These are phyloP conservation scores for Meyerozyma athensensis DNA, from an alignment of 1,139 yeast genomes.

Conservation along the genomic window DNA sequence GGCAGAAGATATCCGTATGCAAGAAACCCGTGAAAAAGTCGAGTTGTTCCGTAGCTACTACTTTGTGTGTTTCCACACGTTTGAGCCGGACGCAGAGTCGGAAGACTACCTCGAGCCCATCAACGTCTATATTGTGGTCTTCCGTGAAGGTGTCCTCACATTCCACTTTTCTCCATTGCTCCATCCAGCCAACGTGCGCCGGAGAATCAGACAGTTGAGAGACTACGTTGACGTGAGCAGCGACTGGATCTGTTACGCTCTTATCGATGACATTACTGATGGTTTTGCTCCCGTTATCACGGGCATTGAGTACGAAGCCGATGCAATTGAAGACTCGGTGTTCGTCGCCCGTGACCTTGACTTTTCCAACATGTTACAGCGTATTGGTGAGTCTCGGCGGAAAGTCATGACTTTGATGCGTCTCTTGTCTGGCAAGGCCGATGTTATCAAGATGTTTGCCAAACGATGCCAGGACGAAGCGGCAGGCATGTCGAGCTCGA, in stretches of 20 bases:
- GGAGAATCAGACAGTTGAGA: slow-evolving; percentile 85
- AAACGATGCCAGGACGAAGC: slow-evolving; percentile 83
- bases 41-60: slow-evolving; percentile 71
- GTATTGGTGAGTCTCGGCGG: slow-evolving; percentile 85
- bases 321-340: slow-evolving; percentile 79
- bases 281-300: slow-evolving; percentile 89
- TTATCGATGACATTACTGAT: slow-evolving; percentile 92
- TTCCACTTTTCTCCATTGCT: slow-evolving; percentile 81
- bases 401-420: slow-evolving; percentile 92
- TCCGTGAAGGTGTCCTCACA: slow-evolving; percentile 75
- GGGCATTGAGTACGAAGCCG: slow-evolving; percentile 85
- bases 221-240: slow-evolving; percentile 85
- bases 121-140: slow-evolving; percentile 83
- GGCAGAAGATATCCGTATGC: slow-evolving; percentile 81
- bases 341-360: slow-evolving; percentile 42
- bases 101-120: slow-evolving; percentile 85
- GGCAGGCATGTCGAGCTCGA: slow-evolving; percentile 11
- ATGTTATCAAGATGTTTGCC: slow-evolving; percentile 95
- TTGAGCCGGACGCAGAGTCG: slow-evolving; percentile 69
- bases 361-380: slow-evolving; percentile 66
- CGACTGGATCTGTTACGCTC: slow-evolving; percentile 92
- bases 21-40: slow-evolving; percentile 81
- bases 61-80: slow-evolving; percentile 79
- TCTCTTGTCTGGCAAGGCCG: slow-evolving; percentile 89
- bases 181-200: slow-evolving; percentile 83